Evolutionary conservation across 1,284 basidiomycete genomes (phyloP), one percentile per base, ranked within the genome.

Genomic region (Tilletia horrida): DNA sequence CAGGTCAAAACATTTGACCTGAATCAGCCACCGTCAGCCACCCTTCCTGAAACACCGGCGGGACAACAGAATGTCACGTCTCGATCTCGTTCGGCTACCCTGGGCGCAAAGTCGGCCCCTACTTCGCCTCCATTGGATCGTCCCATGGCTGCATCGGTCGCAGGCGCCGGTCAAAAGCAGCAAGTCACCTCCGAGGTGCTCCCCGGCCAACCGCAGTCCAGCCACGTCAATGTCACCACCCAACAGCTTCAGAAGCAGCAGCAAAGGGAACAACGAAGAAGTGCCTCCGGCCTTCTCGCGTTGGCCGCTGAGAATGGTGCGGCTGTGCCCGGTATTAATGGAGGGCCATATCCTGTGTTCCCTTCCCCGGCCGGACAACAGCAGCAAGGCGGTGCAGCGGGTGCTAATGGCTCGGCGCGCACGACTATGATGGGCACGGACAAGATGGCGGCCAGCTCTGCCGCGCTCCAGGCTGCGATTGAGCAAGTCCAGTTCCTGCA

Each of bases 291-390:
- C 3, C n/a, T 31, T 69, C 72, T 35, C 76, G 77, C 65, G 71
- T 74, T 11, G 73, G 73, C 70, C 23, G 67, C 71, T 50, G 74
- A 73, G 59, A 40, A 40, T 11, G 35, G 35, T 40, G 71, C 72
- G 35, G 64, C 70, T 0, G 76, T 73, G 9, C 72, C 71, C 64
- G 78, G 76, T 52, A 68, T 69, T 65, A 78, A 75, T 23, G 52
- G 52, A 50, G 77, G 77, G 0, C 77, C 77, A 0, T 80, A 80
- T 65, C 78, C 78, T 0, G 66, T 71, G n/a, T 73, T 80, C 47
- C 52, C 68, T 23, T 70, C 70, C 40, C 35, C 59, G 7, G 31
- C 55, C 6, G 35, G 6, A 40, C 35, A 40, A 40, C 35, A 40
- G 35, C 68, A 65, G 14, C 47, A 40, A 40, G 35, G 11, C 11